Evolutionary conservation across 441 rosid species (phyloP), one percentile per base, ranked within the genome.

Genomic region (Raphanus hybrid): DNA sequence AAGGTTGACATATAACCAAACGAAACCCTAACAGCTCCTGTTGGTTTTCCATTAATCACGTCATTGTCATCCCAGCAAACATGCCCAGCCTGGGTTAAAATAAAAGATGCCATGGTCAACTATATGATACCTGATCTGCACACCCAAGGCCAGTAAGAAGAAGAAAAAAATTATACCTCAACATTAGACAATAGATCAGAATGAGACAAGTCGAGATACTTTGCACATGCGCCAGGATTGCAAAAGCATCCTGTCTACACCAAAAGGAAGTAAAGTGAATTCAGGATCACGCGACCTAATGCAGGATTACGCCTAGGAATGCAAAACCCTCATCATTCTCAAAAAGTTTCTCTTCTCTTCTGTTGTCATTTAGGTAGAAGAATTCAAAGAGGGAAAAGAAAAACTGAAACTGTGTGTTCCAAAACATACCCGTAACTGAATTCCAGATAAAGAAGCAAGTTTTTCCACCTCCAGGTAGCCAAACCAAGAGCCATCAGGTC

Each of bases 181-280:
- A 90, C 77, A 79, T 93, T 95, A 20, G 91, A 90, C 71, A 91
- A 86, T 82, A 95, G 89, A 88, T 90, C 98, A 15, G 75, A 76
- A 84, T 95, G 98, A 84, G 98, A 88, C 78, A 95, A 88, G 71
- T 86, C 85, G 78, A 95, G 95, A 85, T 90, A 90, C 83, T 95
- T 95, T 52, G 97, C 96, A 84, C 99, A 95, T 66, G 99, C 97
- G 72, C 99, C 99, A 16, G 99, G 99, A 86, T 95, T 95, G 87
- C 99, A 93, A 87, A 95, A 95, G 87, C 99, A 95, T 79, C 99
- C 99, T 85, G 99, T 93, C 99, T 95, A 87, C 71, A 87, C 75
- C 79, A 74, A 75, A 64, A 39, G 4, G 34, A 29, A 29, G 39
- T 4, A 34, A 34, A 34, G 52, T 54, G 73, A 73, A 62, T 23